Evolutionary conservation across 2,329 filamentous ascomycete species (phyloP).

Genomic region (Aspergillus caelatus): DNA sequence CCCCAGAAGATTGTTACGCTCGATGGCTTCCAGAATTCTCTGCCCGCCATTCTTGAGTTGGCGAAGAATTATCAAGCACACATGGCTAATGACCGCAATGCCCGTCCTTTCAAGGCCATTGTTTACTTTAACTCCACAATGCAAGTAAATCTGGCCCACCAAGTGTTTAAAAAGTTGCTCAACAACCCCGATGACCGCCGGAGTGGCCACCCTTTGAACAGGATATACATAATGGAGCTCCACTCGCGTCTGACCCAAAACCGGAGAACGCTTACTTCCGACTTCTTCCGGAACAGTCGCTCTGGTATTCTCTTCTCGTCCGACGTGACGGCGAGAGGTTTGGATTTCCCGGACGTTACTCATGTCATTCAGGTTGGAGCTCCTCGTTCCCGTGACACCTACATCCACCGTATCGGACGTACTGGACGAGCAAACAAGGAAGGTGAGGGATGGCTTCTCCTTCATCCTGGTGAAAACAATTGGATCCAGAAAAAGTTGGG

Average conservation of each 20-base stretch:
- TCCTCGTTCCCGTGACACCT: conserved; percentile 67
- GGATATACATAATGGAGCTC: conserved; percentile 60
- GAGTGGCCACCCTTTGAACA: conserved; percentile 33
- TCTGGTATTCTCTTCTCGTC: conserved; percentile 73
- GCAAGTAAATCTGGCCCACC: conserved; percentile 66
- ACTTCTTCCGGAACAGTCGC: conserved; percentile 68
- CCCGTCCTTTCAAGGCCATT: conserved; percentile 87
- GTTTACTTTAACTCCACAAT: conserved; percentile 84
- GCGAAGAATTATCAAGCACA: conserved; percentile 61
- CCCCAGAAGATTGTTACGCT: conserved; percentile 76
- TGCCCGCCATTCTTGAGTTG: conserved; percentile 78
- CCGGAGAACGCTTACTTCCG: conserved; percentile 69
- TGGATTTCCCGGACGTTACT: conserved; percentile 82
- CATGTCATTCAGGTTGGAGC: conserved; percentile 75
- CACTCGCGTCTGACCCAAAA: conserved; percentile 76
- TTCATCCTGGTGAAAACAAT: conserved; percentile 55
- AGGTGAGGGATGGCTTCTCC: conserved; percentile 64
- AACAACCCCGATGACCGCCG: conserved; percentile 34
- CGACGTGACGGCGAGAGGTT: conserved; percentile 78
- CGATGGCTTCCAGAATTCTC: conserved; percentile 71
- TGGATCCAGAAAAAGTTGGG: conserved; percentile 40
- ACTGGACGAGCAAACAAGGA: conserved; percentile 70
- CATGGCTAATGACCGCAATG: conserved; percentile 38
- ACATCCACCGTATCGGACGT: conserved; percentile 76
- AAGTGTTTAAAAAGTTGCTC: conserved; percentile 58